Conservation (phyloP, 176 grass and related monocot species). For the Paspalum notatum region DNA sequence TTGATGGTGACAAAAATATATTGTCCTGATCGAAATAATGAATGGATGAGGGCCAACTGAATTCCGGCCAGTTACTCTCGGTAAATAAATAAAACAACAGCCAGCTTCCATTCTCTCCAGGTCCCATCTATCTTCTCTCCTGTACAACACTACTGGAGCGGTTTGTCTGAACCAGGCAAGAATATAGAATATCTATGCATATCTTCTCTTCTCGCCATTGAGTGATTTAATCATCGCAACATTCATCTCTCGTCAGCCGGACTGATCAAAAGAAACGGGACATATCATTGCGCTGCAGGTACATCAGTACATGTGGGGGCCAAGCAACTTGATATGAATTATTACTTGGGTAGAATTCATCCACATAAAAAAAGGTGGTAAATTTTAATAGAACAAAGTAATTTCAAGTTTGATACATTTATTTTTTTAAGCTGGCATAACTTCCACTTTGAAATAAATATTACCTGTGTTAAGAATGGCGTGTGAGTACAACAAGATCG, state of each 20-base stretch:
- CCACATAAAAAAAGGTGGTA: neutral
- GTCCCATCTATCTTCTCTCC: constrained; percentile 3
- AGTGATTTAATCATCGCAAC: constrained; percentile 35
- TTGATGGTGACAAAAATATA: neutral
- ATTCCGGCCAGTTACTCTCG: neutral
- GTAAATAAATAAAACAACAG: neutral
- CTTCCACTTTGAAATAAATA: neutral
- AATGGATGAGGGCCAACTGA: constrained; percentile 2
- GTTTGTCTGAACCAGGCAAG: constrained; percentile 25
- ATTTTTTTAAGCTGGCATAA: neutral
- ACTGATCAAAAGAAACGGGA: constrained; percentile 7
- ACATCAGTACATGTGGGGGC: constrained; percentile 1
- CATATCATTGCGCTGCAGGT: constrained; percentile 21
- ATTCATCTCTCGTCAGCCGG: constrained; percentile 15
- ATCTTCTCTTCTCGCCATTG: constrained; percentile 30
- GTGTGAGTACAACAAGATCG: neutral
- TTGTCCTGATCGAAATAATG: neutral
- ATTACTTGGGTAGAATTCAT: neutral
- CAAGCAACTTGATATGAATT: neutral
- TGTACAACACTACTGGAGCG: neutral
- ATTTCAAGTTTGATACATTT: neutral
- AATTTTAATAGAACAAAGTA: neutral
- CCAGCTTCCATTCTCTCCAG: constrained; percentile 17
- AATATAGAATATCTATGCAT: constrained; percentile 23
- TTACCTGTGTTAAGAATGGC: neutral